Evolutionary conservation across 164 flowering plant species (phyloP).

Genomic region (Saururus chinensis): DNA sequence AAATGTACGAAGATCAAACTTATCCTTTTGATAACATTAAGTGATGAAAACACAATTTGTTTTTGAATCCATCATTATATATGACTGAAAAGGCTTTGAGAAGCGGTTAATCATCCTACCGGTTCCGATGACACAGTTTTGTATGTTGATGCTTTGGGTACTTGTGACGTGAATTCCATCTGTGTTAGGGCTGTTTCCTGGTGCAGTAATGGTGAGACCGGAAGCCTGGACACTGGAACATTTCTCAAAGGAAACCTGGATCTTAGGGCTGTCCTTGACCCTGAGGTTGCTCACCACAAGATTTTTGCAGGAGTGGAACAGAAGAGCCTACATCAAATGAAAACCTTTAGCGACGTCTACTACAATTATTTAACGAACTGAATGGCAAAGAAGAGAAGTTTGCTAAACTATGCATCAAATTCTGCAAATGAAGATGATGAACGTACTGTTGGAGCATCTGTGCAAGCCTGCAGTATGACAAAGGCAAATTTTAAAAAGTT

Average conservation of each 20-base stretch:
- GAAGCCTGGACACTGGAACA: slow-evolving; percentile 4
- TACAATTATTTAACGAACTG: not conserved
- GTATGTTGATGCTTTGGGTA: too few species aligned
- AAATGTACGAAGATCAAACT: too few species aligned
- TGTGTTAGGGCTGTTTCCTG: slow-evolving; percentile 9
- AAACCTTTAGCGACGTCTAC: too few species aligned
- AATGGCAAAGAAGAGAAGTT: not conserved
- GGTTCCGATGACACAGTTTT: too few species aligned
- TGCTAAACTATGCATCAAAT: not conserved
- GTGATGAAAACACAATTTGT: too few species aligned
- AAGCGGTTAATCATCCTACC: too few species aligned
- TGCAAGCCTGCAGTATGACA: slow-evolving; percentile 73
- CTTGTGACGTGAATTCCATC: slow-evolving; percentile 34
- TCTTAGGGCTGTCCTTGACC: too few species aligned
- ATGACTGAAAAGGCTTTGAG: too few species aligned
- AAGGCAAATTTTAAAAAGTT: not conserved
- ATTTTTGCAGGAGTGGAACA: slow-evolving; percentile 42
- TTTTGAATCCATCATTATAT: too few species aligned
- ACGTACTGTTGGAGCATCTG: slow-evolving; percentile 77
- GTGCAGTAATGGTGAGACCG: slow-evolving; percentile 8
- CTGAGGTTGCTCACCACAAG: slow-evolving; percentile 32
- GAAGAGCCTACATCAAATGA: not conserved
- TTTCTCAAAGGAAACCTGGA: too few species aligned
- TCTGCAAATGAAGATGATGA: not conserved
- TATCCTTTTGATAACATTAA: too few species aligned